Percentiles rank a stretch among this genome's conserved stretches.
phyloP scores from a whole-genome alignment of 1,284 basidiomycete species.

The Irpex sp. region DNA sequence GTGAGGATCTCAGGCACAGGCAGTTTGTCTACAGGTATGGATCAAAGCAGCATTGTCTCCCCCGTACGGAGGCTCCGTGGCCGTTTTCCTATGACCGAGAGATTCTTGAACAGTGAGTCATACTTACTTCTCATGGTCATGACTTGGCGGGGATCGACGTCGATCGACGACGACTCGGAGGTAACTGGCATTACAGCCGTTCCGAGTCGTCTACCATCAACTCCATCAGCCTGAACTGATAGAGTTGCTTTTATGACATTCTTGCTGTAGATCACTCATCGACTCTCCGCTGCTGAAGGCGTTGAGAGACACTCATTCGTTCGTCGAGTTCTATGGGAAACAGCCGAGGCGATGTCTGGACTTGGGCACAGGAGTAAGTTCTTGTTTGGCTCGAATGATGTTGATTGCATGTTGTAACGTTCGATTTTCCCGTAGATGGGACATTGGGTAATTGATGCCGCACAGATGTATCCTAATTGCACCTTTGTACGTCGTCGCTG shows the following conservation, averaged over 20 bases:
- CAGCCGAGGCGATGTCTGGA: conserved; percentile 12
- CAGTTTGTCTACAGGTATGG: conserved; percentile 41
- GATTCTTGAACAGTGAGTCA: conserved; percentile 58
- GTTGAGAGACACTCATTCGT: conserved; percentile 3
- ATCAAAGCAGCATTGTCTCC: conserved; percentile 54
- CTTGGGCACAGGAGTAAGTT: conserved; percentile 13
- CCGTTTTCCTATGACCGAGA: conserved; percentile 60
- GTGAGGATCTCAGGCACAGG: background rate
- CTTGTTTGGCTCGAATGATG: background rate
- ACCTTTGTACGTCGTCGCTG: conserved; percentile 46
- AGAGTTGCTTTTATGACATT: background rate
- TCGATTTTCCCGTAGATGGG: conserved; percentile 41
- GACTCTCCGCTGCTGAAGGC: conserved; percentile 11
- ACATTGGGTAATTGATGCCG: conserved; percentile 64
- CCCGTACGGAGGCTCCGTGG: conserved; percentile 63
- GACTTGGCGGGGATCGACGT: background rate
- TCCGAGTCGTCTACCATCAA: background rate
- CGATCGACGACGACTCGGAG: background rate
- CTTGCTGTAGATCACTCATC: conserved; percentile 8
- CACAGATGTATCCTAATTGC: conserved; percentile 62
- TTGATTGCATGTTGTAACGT: too few relatives aligned
- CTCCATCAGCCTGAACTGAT: background rate
- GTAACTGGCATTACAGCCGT: background rate
- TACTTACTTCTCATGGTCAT: background rate
- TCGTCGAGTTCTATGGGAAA: conserved; percentile 9